Evolutionary conservation across 495 filamentous ascomycete genomes (phyloP), one percentile per base, ranked within the genome.

Genomic region (Aspergillus egyptiacus): DNA sequence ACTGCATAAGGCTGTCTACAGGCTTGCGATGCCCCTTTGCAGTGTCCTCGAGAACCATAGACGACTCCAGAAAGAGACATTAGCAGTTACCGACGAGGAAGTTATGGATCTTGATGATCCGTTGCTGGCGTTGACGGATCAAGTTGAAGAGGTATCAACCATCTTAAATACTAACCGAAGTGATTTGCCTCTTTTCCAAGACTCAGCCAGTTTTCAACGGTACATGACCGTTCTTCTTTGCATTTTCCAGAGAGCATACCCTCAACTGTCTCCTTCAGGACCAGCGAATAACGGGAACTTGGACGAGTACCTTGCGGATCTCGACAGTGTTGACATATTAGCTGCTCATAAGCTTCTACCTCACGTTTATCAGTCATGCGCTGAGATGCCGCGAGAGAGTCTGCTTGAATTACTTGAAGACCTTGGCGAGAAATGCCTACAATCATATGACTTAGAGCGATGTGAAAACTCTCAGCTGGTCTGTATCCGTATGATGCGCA

Each of bases 21-120:
- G 50, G 13, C 55, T 73, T 17, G 19, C 67, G 13, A n/a, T 23
- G 15, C 68, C 69, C 8, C 58, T 73, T 11, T 39, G 58, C 2
- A 41, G 57, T 22, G 55, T 68, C 2, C 66, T 87, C 19, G 75
- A 78, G 27, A 67, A 67, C 15, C 43, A 65, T 30, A 59, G 66
- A 27, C 55, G 63, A 28, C 41, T 23, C 8, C 60, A 64, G n/a
- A 63, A 64, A 37, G n/a, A 55, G 42, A 28, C 47, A 33, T 20
- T 44, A 4, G 34, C 36, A 8, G 2, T 39, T 7, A 47, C 58
- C 20, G 63, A 67, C 10, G 64, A 68, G 27, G 83, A 91, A 55
- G 54, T 68, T 11, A 89, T 95, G 86, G 89, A 95, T 48, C 59
- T 95, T 18, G 89, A 95, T 53, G 80, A 84, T 42, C 78, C 75